Evolutionary conservation across 352 stramenopile genomes (phyloP), one percentile per base, ranked within the genome.

Genomic region (Pelagophyceae sp.): DNA sequence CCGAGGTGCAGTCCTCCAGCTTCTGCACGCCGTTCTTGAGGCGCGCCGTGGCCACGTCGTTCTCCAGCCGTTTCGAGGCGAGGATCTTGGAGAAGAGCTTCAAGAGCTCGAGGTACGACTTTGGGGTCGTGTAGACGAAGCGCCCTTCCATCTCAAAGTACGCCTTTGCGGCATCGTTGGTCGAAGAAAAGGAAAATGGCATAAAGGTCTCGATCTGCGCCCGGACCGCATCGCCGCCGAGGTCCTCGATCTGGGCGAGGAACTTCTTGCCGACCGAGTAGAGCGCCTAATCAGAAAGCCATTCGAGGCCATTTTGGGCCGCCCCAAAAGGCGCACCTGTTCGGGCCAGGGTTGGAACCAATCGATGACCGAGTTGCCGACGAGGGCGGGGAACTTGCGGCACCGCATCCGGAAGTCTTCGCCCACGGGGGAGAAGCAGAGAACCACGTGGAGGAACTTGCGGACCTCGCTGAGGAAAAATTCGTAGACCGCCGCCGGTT

Each of bases 271-370:
- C 93, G 23, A 98, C 93, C 0, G 89, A 95, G 79, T 90, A 89
- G 0, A 98, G 84, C 15, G 93, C 93, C 70, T n/a, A n/a, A n/a
- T n/a, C n/a, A n/a, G n/a, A n/a, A n/a, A n/a, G n/a, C n/a, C n/a
- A n/a, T n/a, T n/a, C n/a, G n/a, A n/a, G n/a, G n/a, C n/a, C n/a
- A n/a, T n/a, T n/a, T n/a, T n/a, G n/a, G n/a, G n/a, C n/a, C n/a
- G n/a, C n/a, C n/a, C n/a, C n/a, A n/a, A n/a, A n/a, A n/a, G n/a
- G n/a, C n/a, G n/a, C n/a, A n/a, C n/a, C n/a, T 98, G 93, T 77
- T 95, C 89, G 0, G 93, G 93, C 93, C 93, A 98, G 31, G 93
- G 89, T 72, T 95, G 95, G 83, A 97, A 98, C 93, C 93, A 98
- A 77, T 98, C 93, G 80, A 98, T 98, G 29, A 71, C 61, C n/a